Base-by-base conservation (phyloP, 768 basidiomycete genomes). In the Boletales sp. region DNA sequence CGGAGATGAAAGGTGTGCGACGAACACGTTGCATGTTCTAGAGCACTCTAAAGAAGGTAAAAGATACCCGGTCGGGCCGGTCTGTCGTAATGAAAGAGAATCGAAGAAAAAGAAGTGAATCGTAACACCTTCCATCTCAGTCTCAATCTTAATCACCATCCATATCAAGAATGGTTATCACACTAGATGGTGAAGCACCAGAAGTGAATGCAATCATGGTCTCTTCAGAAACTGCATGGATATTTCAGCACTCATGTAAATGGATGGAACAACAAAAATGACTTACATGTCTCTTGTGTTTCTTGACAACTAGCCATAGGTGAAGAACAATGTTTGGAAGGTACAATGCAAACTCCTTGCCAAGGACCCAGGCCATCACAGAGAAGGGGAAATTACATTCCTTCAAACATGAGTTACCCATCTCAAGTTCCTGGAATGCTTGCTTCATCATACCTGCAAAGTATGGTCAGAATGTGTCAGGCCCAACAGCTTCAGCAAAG, bases 301-400 rank as follows among this genome's bases (percentile, higher is more conserved):
- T 71, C 73, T 63, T 82, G 80, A 71, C 89, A 87, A 64, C 89
- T 94, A 25, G 74, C 73, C 57, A 65, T 57, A 99, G 79, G 43
- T 90, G 78, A 25, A 94, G 93, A 30, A 99, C 82, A 53, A 97
- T 90, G 53, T 79, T 82, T 8, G 84, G 80, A 33, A 98, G 80
- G 71, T 93, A 97, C 3, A 78, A 77, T 2, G 92, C 86, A 60
- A 98, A 98, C 61, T 98, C 94, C 50, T 91, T 91, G 43, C 83
- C 90, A 63, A 96, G 98, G 15, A 99, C 93, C 42, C 88, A 81
- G n/a, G 94, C 90, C 89, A 99, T 94, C 55, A 95, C 93, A 49
- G 94, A 92, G 61, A 98, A 97, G 57, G 98, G 74, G 83, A 96
- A 98, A 62, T 87, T 90, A 71, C 94, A 96, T 68, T 99, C 96